These are phyloP conservation scores for Candida mesenterica DNA, from an alignment of 1,139 yeast genomes.

Conservation along the genomic window DNA sequence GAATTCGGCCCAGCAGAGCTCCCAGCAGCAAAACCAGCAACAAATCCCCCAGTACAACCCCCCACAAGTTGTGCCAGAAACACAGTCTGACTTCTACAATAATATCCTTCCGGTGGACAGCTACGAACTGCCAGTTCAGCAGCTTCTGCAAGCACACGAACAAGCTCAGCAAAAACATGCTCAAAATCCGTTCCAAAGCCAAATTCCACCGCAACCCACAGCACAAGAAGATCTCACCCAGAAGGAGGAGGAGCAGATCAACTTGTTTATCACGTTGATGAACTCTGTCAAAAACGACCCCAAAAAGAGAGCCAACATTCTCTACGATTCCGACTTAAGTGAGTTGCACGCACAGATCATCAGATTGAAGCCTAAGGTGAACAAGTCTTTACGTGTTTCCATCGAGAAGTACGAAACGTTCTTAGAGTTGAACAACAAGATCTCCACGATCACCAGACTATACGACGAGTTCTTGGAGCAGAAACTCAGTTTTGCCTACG, in stretches of 20 bases:
- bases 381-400: conserved; percentile 60
- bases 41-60: conserved; percentile 8
- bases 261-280: conserved; percentile 66
- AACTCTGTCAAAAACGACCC: conserved; percentile 52
- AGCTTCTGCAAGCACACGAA: conserved; percentile 6
- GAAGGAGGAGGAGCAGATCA: conserved; percentile 66
- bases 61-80: conserved; percentile 6
- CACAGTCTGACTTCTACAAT: conserved; percentile 34
- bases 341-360: conserved; percentile 64
- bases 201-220: conserved; percentile 6
- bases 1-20: conserved; percentile 15
- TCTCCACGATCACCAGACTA: conserved; percentile 72
- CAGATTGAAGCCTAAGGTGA: conserved; percentile 72
- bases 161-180: conserved; percentile 11
- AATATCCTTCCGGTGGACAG: conserved; percentile 18
- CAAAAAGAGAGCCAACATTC: conserved; percentile 47
- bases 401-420: conserved; percentile 66
- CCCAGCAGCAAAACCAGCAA: conserved; percentile 14
- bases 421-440: conserved; percentile 77
- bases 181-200: conserved; percentile 4
- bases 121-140: conserved; percentile 8
- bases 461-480: conserved; percentile 80
- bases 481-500: conserved; percentile 52
- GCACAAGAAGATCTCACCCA: conserved; percentile 43
- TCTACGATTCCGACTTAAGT: conserved; percentile 61